Base-by-base conservation (phyloP, 768 basidiomycete species). In the Auriscalpium orientale region DNA sequence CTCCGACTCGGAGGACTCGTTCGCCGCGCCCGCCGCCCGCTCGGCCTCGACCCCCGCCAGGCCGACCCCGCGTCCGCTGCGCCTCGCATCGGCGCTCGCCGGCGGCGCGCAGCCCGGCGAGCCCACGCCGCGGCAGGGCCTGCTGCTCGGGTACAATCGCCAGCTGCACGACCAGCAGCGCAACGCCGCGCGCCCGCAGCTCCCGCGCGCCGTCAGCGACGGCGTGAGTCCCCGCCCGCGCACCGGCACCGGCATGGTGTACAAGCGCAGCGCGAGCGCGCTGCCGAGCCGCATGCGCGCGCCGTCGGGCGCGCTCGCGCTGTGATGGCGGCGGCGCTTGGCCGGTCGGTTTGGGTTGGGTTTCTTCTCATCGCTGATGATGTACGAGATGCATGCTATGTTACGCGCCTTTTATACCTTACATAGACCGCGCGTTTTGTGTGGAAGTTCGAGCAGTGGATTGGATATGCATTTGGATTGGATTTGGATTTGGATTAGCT, bases 181-280 rank as follows among this genome's bases (percentile, higher is more conserved):
- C 21, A 20, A 43, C 7, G 53, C 53, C 47, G 40, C 51, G 2
- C 21, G 38, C 3, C 50, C n/a, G 52, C 18, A 28, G 46, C 46
- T 52, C 51, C 20, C 15, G 49, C 6, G 45, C 48, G 10, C 46
- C 48, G 2, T 51, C 37, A 15, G 53, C 51, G 33, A 40, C 38
- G 28, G 58, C 58, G 33, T 35, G 28, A 54, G 35, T 18, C 38
- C 57, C 45, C 52, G 54, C n/a, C 61, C 61, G 21, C 49, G 61
- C 33, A 62, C 56, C 18, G 61, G 61, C 22, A 62, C 61, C 10
- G 61, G 61, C 38, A 62, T 62, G 61, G 56, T 52, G 33, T 62
- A 62, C 49, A 56, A 45, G 53, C 60, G 56, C 43, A 62, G 61
- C 38, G 49, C 59, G 12, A 49, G n/a, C n/a, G 49, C 35, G 21